Evolutionary conservation across 768 basidiomycete species (phyloP), one percentile per base, ranked within the genome.

Genomic region (Serendipita vermifera): DNA sequence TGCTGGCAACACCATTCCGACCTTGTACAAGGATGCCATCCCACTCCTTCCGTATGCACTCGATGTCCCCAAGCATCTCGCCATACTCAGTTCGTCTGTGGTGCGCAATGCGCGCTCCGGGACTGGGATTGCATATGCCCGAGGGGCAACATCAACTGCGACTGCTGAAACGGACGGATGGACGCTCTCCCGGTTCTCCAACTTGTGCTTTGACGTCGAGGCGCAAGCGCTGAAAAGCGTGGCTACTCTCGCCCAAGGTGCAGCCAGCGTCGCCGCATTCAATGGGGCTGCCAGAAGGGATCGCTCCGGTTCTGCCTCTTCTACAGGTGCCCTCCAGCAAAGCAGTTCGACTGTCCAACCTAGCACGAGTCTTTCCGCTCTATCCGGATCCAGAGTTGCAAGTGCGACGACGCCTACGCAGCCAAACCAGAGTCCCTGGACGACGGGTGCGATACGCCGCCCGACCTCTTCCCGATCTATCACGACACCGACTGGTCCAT

Each of bases 51-150:
- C 89, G 2, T 77, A 87, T 63, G 70, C 85, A 36, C 71, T 89
- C 54, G 91, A 93, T 65, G 72, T 87, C 51, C 81, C 87, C 2
- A 80, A 79, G 63, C 82, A 90, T 61, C 75, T 91, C 33, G 86
- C 87, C 14, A 75, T 81, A 55, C 72, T 92, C 57, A 78, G 82
- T 6, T 85, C 86, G 5, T 78, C 83, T 41, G 76, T 93, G n/a
- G 78, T 82, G 33, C 82, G 87, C 33, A 74, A 78, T 61, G 63
- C 68, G 22, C 77, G 79, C 24, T 56, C 41, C 3, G 27, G 27
- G 2, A 26, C 9, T 51, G 22, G 9, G 46, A 15, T 31, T 3
- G 2, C 46, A 14, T 33, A 33, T 36, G 24, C 43, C 26, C 6
- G n/a, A 69, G 71, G 59, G 70, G 74, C 54, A 71, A 73, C 51